A percentile compares a stretch with the other conserved stretches of the same genome.
phyloP scores from a whole-genome alignment of 208 protist genomes.

The Crithidia sp. region DNA sequence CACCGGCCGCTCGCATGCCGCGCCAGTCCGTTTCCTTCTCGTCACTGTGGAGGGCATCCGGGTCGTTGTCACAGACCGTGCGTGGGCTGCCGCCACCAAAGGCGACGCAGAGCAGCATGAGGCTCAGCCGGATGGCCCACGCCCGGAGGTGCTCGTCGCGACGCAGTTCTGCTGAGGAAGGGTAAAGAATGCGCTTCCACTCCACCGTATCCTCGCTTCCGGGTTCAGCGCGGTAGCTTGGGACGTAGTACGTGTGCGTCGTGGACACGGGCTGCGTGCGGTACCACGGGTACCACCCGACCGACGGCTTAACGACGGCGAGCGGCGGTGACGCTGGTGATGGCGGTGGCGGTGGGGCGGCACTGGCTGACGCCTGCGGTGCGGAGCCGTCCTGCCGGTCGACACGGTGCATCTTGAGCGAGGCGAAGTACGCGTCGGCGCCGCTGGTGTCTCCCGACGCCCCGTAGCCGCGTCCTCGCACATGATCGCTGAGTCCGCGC shows the following conservation, averaged over 20 bases:
- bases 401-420: background rate
- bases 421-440: background rate
- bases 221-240: constrained; percentile 1
- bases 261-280: constrained; percentile 13
- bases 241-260: background rate
- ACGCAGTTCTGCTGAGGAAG: background rate
- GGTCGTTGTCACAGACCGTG: background rate
- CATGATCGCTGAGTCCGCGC: background rate
- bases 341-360: background rate
- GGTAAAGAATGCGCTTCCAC: constrained; percentile 12
- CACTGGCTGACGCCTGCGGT: background rate
- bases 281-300: constrained; percentile 25
- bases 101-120: constrained; percentile 28
- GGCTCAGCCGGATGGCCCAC: constrained; percentile 29
- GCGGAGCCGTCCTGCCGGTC: too few species aligned
- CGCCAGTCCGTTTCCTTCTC: constrained; percentile 14
- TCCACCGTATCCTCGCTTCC: constrained; percentile 1
- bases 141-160: constrained; percentile 7
- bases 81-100: constrained; percentile 34
- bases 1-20: constrained; percentile 16
- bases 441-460: background rate
- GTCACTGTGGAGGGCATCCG: background rate
- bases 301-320: background rate
- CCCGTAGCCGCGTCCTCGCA: background rate
- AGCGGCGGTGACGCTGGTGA: background rate